These are phyloP conservation scores for Solanum peruvianum DNA, from an alignment of 257 asterid genomes.

Conservation along the genomic window DNA sequence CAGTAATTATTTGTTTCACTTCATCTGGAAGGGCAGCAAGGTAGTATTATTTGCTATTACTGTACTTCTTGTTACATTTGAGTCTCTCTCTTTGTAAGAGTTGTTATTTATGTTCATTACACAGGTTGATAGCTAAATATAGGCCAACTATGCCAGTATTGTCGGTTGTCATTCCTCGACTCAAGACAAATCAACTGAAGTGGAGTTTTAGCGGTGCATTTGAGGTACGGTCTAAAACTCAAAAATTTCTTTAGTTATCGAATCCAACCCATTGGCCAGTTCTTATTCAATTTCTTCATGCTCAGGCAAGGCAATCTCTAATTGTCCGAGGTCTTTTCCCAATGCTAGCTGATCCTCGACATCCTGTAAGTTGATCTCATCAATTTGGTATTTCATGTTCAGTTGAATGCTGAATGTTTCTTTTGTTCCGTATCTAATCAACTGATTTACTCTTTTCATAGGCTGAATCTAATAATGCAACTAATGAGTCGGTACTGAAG, in stretches of 20 bases:
- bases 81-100: background rate
- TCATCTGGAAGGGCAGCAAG: slow-evolving; percentile 96
- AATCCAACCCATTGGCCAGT: background rate
- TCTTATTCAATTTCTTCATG: background rate
- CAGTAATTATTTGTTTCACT: slow-evolving; percentile 84
- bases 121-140: slow-evolving; percentile 81
- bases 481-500: slow-evolving; percentile 61
- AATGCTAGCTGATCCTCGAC: slow-evolving; percentile 93
- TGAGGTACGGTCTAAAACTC: slow-evolving; percentile 37
- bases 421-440: background rate
- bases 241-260: background rate
- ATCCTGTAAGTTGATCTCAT: slow-evolving; percentile 56
- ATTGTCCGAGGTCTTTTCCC: slow-evolving; percentile 86
- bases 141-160: slow-evolving; percentile 94
- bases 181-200: slow-evolving; percentile 79
- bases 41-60: slow-evolving; percentile 9
- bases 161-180: slow-evolving; percentile 88
- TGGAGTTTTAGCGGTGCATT: slow-evolving; percentile 91
- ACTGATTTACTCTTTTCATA: slow-evolving; percentile 9
- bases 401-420: background rate
- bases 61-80: background rate
- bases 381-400: background rate
- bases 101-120: background rate
- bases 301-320: slow-evolving; percentile 90
- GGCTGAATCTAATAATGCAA: slow-evolving; percentile 62